phyloP scores from a whole-genome alignment of 495 filamentous ascomycete species.

The Podospora australis region DNA sequence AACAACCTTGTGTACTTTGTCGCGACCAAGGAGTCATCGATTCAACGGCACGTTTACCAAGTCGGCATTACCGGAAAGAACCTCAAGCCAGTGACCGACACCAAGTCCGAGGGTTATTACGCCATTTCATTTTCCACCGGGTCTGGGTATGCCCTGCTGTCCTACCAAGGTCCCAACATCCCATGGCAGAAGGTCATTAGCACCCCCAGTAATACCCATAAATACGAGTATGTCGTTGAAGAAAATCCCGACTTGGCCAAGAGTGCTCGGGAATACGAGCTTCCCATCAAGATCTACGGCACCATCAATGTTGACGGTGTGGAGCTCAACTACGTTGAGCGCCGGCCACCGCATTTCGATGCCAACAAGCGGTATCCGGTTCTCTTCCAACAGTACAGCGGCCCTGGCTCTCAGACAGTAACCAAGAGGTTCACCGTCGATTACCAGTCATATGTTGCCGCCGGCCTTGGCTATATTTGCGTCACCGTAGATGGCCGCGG shows the following conservation, averaged over 20 bases:
- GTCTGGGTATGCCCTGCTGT: slow-evolving; percentile 72
- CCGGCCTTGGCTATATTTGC: slow-evolving; percentile 84
- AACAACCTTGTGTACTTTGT: slow-evolving; percentile 87
- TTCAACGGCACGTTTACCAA: slow-evolving; percentile 83
- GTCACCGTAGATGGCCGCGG: slow-evolving; percentile 92
- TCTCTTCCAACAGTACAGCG: slow-evolving; percentile 87
- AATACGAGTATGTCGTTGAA: slow-evolving; percentile 66
- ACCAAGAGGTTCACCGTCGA: slow-evolving; percentile 76
- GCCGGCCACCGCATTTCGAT: slow-evolving; percentile 86
- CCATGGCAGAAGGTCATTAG: slow-evolving; percentile 90
- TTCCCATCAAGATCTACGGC: slow-evolving; percentile 78
- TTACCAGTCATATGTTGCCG: slow-evolving; percentile 86
- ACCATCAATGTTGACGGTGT: slow-evolving; percentile 65
- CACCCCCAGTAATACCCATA: slow-evolving; percentile 60
- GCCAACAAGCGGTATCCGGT: slow-evolving; percentile 82
- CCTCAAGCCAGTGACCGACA: slow-evolving; percentile 69
- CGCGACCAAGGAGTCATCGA: slow-evolving; percentile 78
- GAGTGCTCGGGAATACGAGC: slow-evolving; percentile 65
- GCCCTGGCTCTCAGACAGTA: slow-evolving; percentile 83
- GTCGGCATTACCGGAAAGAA: slow-evolving; percentile 72
- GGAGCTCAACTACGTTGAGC: slow-evolving; percentile 83
- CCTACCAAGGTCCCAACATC: slow-evolving; percentile 76
- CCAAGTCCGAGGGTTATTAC: slow-evolving; percentile 73
- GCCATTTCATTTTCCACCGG: slow-evolving; percentile 77
- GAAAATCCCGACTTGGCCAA: slow-evolving; percentile 64